Evolutionary conservation across 768 basidiomycete genomes (phyloP).

Genomic region (Tricholoma saponaceum): DNA sequence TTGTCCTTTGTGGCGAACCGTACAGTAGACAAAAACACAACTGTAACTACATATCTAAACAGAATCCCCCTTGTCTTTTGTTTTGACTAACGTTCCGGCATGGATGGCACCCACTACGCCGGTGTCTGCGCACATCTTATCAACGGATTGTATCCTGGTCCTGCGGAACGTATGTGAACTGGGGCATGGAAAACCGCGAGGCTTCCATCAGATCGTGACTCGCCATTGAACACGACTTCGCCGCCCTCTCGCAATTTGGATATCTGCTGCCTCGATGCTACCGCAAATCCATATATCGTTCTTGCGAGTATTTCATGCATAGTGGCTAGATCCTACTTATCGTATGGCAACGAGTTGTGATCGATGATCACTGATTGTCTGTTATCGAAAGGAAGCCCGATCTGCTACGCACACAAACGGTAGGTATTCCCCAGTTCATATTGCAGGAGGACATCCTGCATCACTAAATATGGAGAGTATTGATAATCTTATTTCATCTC

Average conservation of each 20-base stretch:
- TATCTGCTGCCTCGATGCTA: slow-evolving; percentile 56
- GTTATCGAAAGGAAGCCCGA: no score
- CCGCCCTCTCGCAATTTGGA: slow-evolving; percentile 59
- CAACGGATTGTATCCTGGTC: slow-evolving; percentile 69
- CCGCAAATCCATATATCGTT: slow-evolving; percentile 57
- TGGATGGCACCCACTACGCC: slow-evolving; percentile 57
- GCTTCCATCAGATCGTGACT: slow-evolving; percentile 60
- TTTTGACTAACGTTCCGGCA: slow-evolving; percentile 55
- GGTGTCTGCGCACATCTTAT: slow-evolving; percentile 56
- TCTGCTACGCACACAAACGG: no score
- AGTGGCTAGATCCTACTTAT: no score
- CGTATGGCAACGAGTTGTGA: no score
- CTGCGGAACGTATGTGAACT: slow-evolving; percentile 65
- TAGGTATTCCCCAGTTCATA: no score
- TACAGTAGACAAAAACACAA: no score
- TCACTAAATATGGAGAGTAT: no score
- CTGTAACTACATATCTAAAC: no score
- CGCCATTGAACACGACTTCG: slow-evolving; percentile 41
- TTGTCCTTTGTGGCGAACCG: no score
- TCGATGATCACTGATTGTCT: no score
- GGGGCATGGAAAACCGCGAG: slow-evolving; percentile 72
- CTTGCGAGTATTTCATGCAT: slow-evolving; percentile 49
- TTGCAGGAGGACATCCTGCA: no score
- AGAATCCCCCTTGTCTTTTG: slow-evolving; percentile 57
- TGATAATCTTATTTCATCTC: no score